Base-by-base conservation (phyloP, 2,329 filamentous ascomycete genomes). In the Rosellinia necatrix region DNA sequence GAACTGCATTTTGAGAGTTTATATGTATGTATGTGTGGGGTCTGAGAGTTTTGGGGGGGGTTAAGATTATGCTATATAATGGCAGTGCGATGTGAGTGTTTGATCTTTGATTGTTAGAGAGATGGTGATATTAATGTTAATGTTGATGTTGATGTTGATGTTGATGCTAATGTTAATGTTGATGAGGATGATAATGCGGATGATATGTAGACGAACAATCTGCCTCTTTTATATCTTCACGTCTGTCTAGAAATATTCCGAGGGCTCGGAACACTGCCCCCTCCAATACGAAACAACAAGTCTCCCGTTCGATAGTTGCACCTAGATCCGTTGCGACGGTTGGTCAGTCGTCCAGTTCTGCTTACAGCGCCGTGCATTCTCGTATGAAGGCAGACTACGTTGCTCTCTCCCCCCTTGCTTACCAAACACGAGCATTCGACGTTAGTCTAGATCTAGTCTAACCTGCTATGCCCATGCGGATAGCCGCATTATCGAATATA, bases 1-100 rank as follows among this genome's bases (percentile, higher is more conserved):
- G 66, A 69, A 66, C 58, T 68, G 68, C 68, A 70, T 70, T 40
- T 64, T 69, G 56, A 43, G n/a, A n/a, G n/a, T n/a, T n/a, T n/a
- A n/a, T n/a, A 17, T 27, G 35, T 25, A 41, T 47, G 30, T 35
- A 9, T 9, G 4, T 52, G n/a, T 48, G 3, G 25, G 25, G 35
- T 34, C 6, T 34, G 25, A 41, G 37, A 40, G 40, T 35, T 49
- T n/a, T n/a, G n/a, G n/a, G n/a, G n/a, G n/a, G n/a, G n/a, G n/a
- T n/a, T n/a, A n/a, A n/a, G n/a, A n/a, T n/a, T n/a, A n/a, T n/a
- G n/a, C n/a, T n/a, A n/a, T n/a, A n/a, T n/a, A 21, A 15, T 24
- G 17, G 48, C 27, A 13, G 35, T 15, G 42, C 10, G 35, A 9
- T 21, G 22, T 12, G 6, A 35, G 40, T 30, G 30, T 15, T 44